Evolutionary conservation across 768 basidiomycete genomes (phyloP).

Genomic region (Tephrocybe sp.): DNA sequence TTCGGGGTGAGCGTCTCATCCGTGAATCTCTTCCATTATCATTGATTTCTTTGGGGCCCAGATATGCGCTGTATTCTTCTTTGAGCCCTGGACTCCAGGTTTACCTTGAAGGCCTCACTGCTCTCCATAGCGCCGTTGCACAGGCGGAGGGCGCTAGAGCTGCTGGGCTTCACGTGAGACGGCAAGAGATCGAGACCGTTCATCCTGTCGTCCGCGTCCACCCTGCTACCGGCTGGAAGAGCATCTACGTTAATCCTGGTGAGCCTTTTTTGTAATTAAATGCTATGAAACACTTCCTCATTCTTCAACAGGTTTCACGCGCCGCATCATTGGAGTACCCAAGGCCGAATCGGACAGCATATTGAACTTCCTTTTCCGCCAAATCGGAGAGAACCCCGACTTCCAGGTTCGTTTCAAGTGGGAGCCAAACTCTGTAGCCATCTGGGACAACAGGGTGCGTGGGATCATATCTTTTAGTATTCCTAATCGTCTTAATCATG

Average conservation of each 20-base stretch:
- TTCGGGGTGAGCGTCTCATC: slow-evolving; percentile 52
- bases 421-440: slow-evolving; percentile 73
- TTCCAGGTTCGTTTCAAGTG: slow-evolving; percentile 78
- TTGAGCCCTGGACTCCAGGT: slow-evolving; percentile 71
- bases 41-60: slow-evolving; percentile 22
- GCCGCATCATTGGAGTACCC: slow-evolving; percentile 73
- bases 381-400: slow-evolving; percentile 68
- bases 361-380: slow-evolving; percentile 66
- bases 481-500: background rate
- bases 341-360: slow-evolving; percentile 81
- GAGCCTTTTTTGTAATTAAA: background rate
- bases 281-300: background rate
- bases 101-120: slow-evolving; percentile 71
- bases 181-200: slow-evolving; percentile 63
- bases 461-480: background rate
- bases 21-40: background rate
- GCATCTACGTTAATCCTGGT: slow-evolving; percentile 79
- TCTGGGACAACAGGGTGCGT: slow-evolving; percentile 83
- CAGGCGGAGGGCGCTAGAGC: slow-evolving; percentile 75
- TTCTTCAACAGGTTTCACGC: slow-evolving; percentile 60
- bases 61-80: slow-evolving; percentile 82
- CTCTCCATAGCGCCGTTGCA: slow-evolving; percentile 73
- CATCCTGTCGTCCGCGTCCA: slow-evolving; percentile 85
- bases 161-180: slow-evolving; percentile 66
- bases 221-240: slow-evolving; percentile 84